Percentiles rank a stretch among this genome's conserved stretches.
Evolutionary conservation across 441 rosid species (phyloP).

Genomic region (Erysimum pusillum): DNA sequence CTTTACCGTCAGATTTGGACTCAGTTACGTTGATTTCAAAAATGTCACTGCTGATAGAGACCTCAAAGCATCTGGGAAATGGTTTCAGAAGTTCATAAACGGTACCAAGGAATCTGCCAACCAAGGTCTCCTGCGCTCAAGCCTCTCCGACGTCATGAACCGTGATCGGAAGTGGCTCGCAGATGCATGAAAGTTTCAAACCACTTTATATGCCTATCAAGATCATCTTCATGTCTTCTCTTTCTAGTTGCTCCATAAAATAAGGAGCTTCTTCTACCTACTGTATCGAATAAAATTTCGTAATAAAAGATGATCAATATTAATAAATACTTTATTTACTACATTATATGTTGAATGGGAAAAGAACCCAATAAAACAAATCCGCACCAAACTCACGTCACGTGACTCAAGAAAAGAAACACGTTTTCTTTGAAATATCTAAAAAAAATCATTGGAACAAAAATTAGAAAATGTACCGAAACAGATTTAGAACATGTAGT

Average conservation of each 20-base stretch:
- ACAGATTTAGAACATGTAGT: too few species aligned
- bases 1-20: constrained; percentile 38
- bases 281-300: background rate
- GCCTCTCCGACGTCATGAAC: background rate
- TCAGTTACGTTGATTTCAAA: constrained; percentile 31
- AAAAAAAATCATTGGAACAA: too few species aligned
- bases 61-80: constrained; percentile 39
- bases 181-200: constrained; percentile 15
- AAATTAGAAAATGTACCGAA: too few species aligned
- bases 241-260: constrained; percentile 28
- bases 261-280: constrained; percentile 6
- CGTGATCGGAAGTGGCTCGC: constrained; percentile 10
- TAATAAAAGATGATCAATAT: background rate
- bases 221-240: constrained; percentile 15
- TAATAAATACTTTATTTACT: background rate
- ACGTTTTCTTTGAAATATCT: too few species aligned
- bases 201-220: background rate
- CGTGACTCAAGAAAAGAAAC: too few species aligned
- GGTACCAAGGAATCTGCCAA: background rate
- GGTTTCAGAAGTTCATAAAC: constrained; percentile 29
- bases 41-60: constrained; percentile 32
- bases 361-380: background rate
- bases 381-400: background rate
- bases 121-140: constrained; percentile 14
- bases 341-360: background rate